These are phyloP conservation scores for Fonsecaea pugnacius DNA, from an alignment of 2,329 filamentous ascomycete genomes.

Conservation along the genomic window DNA sequence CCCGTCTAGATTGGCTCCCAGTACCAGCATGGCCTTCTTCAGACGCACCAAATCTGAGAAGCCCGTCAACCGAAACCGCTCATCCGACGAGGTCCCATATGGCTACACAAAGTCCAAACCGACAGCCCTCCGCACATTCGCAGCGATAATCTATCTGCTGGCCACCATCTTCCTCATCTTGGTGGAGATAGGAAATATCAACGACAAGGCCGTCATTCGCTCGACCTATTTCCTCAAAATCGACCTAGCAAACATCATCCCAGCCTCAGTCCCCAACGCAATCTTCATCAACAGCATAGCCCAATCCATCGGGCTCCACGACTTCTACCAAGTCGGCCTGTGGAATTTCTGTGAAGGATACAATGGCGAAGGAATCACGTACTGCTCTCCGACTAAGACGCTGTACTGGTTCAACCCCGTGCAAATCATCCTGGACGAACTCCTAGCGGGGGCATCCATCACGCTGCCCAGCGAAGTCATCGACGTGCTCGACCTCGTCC, in stretches of 20 bases:
- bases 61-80: slow-evolving; percentile 26
- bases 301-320: slow-evolving; percentile 81
- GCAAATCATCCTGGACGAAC: slow-evolving; percentile 75
- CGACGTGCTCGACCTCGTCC: slow-evolving; percentile 74
- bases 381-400: slow-evolving; percentile 70
- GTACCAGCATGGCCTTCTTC: slow-evolving; percentile 21
- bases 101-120: slow-evolving; percentile 41
- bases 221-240: slow-evolving; percentile 84
- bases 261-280: slow-evolving; percentile 70
- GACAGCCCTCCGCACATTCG: slow-evolving; percentile 62
- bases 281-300: slow-evolving; percentile 84
- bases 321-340: slow-evolving; percentile 90
- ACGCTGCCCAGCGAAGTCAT: slow-evolving; percentile 75
- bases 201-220: slow-evolving; percentile 63
- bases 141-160: slow-evolving; percentile 72
- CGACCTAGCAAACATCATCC: slow-evolving; percentile 80
- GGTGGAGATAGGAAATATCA: slow-evolving; percentile 77
- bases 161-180: slow-evolving; percentile 79
- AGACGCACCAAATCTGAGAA: slow-evolving; percentile 19
- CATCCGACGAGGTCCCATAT: neutral
- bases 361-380: slow-evolving; percentile 71
- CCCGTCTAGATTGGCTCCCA: neutral
- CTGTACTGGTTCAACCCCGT: slow-evolving; percentile 94
- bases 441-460: slow-evolving; percentile 81
- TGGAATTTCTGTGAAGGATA: slow-evolving; percentile 95